Base-by-base conservation (phyloP, 75 land plant genomes). In the Ceratopteris richardii region DNA sequence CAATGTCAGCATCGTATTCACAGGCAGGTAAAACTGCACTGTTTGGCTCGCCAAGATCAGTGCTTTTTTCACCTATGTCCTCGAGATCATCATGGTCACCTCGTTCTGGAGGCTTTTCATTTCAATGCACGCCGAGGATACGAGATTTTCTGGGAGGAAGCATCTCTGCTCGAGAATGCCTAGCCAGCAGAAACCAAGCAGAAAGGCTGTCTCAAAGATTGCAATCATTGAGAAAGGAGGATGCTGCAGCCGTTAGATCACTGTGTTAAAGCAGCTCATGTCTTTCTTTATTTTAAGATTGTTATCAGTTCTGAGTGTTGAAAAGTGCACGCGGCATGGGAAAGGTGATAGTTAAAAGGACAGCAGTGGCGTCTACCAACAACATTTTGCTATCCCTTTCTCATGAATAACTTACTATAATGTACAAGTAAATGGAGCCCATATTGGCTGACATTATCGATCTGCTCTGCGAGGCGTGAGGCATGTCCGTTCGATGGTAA, bases 101-200 rank as follows among this genome's bases (percentile, higher is more conserved):
- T 23, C 1, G 29, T 25, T 24, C 54, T 52, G 54, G 48, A 14
- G 3, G 6, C 5, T 14, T 26, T 4, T 22, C 28, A 22, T 23
- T 19, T 52, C 28, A 52, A 2, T 52, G 24, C 25, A 24, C 54
- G 25, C 54, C 54, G 4, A 52, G 29, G 28, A 4, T 23, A 23
- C 2, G 29, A 26, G 14, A 2, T 2, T 28, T 26, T 1, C 5
- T 26, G 12, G 54, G 29, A 52, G 54, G 54, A 26, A 24, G 29
- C 54, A 52, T 52, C 28, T 24, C 54, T 52, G 29, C 54, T 52
- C 54, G 54, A 52, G 54, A 52, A 52, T 3, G 28, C 27, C 54
- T 52, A 19, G 25, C 54, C 1, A 52, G 54, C 29, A 21, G 28
- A 26, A 52, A 13, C 54, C 54, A 52, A 5, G 25, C 54, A 11